Percentiles rank a stretch among this genome's conserved stretches.
These are phyloP conservation scores for Lumnitzera littorea DNA, from an alignment of 345 rosid genomes.

Conservation along the genomic window DNA sequence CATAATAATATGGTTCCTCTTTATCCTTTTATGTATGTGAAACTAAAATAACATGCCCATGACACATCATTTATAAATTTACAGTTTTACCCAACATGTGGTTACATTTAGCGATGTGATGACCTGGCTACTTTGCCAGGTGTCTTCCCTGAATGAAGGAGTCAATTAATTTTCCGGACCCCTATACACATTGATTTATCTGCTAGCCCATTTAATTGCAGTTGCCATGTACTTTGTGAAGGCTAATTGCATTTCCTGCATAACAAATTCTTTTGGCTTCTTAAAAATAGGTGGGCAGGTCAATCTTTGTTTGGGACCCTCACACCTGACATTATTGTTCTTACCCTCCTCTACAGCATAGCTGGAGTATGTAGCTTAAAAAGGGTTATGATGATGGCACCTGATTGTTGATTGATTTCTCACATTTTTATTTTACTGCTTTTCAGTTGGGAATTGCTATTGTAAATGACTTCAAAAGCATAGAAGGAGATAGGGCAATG, in stretches of 20 bases:
- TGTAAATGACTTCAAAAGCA: conserved; percentile 94
- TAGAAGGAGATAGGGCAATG: conserved; percentile 93
- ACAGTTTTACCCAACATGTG: too few species aligned
- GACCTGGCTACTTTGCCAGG: too few species aligned
- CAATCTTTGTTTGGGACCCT: conserved; percentile 98
- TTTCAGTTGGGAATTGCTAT: conserved; percentile 87
- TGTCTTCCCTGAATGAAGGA: too few species aligned
- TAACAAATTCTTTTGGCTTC: conserved; percentile 4
- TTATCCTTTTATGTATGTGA: too few species aligned
- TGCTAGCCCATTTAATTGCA: too few species aligned
- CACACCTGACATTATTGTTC: conserved; percentile 84
- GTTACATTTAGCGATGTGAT: too few species aligned
- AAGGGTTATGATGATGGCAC: background rate
- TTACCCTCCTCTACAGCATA: conserved; percentile 88
- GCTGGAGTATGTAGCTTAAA: conserved; percentile 65
- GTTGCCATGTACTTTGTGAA: background rate
- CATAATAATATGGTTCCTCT: too few species aligned
- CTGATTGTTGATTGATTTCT: too few species aligned
- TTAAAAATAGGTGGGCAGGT: conserved; percentile 89
- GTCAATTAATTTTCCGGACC: too few species aligned
- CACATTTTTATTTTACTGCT: conserved; percentile 7
- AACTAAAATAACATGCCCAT: too few species aligned
- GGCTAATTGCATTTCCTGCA: background rate
- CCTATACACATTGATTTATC: too few species aligned
- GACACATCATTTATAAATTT: too few species aligned